Conservation (phyloP, 2,329 filamentous ascomycete species). For the Alternaria novae-zelandiae region DNA sequence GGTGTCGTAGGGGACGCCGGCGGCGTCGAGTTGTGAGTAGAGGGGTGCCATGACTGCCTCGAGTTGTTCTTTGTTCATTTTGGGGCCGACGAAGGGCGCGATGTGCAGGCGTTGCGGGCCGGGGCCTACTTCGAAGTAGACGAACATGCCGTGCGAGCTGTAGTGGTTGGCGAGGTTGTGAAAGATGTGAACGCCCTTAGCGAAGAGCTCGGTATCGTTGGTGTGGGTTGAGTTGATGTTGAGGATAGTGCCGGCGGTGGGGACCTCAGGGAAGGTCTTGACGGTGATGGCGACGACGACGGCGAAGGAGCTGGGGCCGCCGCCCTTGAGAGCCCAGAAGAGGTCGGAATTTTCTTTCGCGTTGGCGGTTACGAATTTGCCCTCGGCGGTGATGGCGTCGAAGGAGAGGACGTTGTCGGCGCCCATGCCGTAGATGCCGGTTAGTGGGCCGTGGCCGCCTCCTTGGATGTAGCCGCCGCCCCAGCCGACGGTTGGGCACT, state of each 20-base stretch:
- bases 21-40: constrained; percentile 35
- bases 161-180: constrained; percentile 45
- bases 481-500: constrained; percentile 49
- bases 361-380: constrained; percentile 41
- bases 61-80: constrained; percentile 37
- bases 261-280: constrained; percentile 44
- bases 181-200: constrained; percentile 40
- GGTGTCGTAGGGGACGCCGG: constrained; percentile 39
- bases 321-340: constrained; percentile 47
- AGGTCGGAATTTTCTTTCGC: constrained; percentile 45
- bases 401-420: constrained; percentile 49
- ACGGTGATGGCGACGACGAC: constrained; percentile 41
- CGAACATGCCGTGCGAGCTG: constrained; percentile 42
- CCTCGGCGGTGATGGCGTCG: constrained; percentile 48
- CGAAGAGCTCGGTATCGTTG: constrained; percentile 37
- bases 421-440: constrained; percentile 46
- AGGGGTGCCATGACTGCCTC: constrained; percentile 36
- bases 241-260: constrained; percentile 40
- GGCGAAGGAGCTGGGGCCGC: constrained; percentile 41
- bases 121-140: constrained; percentile 41
- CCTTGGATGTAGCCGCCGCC: constrained; percentile 53
- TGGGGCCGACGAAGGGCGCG: constrained; percentile 42
- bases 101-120: constrained; percentile 39
- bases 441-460: constrained; percentile 53
- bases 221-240: constrained; percentile 47